These are phyloP conservation scores for Blastobotrys muscicola DNA, from an alignment of 805 yeast species.

Conservation along the genomic window DNA sequence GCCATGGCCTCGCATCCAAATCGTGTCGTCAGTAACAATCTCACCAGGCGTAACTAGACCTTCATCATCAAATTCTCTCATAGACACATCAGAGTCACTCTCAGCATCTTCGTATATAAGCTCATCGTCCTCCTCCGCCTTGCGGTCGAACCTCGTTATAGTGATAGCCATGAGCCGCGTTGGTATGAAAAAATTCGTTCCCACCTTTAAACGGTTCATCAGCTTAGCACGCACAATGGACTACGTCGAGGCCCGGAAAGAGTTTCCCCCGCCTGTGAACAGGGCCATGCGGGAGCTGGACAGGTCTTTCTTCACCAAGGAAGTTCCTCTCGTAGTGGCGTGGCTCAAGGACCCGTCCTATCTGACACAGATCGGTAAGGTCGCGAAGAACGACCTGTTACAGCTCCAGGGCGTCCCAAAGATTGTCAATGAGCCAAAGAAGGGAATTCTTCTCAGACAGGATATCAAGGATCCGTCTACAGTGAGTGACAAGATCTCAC, in stretches of 20 bases:
- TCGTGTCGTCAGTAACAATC: conserved; percentile 86
- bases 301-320: conserved; percentile 47
- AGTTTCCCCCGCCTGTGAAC: conserved; percentile 52
- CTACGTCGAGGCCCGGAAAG: neutral
- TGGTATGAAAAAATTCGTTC: no score
- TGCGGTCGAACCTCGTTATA: conserved; percentile 9
- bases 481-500: conserved; percentile 32
- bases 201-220: no score
- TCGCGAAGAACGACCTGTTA: conserved; percentile 50
- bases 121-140: conserved; percentile 25
- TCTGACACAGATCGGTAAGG: conserved; percentile 54
- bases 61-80: conserved; percentile 6
- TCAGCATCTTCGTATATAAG: conserved; percentile 23
- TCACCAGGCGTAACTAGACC: conserved; percentile 89
- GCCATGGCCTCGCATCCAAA: conserved; percentile 99
- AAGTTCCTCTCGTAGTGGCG: conserved; percentile 58
- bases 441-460: conserved; percentile 56
- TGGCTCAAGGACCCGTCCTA: conserved; percentile 54
- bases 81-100: conserved; percentile 8
- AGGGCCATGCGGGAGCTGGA: conserved; percentile 59
- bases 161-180: no score
- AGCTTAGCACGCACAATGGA: neutral
- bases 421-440: conserved; percentile 40
- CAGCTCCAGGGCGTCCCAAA: conserved; percentile 63
- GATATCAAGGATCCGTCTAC: conserved; percentile 33